Base-by-base conservation (phyloP, 225 moss, liverwort and hornwort species). In the Polytrichum commune region DNA sequence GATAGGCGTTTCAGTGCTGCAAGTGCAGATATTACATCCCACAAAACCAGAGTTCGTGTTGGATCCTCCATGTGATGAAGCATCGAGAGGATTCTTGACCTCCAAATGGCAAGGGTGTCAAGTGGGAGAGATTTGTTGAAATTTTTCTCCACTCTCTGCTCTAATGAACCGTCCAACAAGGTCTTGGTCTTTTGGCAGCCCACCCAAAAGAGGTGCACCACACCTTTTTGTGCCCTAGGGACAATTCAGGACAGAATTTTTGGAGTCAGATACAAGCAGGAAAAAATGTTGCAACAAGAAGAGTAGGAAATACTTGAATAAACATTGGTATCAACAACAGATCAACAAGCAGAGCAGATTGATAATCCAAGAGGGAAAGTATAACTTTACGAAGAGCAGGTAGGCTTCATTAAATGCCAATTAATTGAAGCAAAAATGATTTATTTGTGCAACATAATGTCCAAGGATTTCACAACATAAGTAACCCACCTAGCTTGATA, bases 201-300 rank as follows among this genome's bases (percentile, higher is more conserved):
- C 68, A 89, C 82, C 97, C 97, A 98, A 75, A 91, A 95, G 38
- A 98, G 78, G 70, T 98, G 97, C 27, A 98, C 88, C 56, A 93
- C 91, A 33, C 95, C 97, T 71, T 91, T 95, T 80, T 95, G 98
- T 67, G 89, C 88, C 83, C 95, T 95, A 89, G 54, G 68, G 75
- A 53, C 68, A 74, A 77, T 69, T 74, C 19, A 68, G 56, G 35
- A 53, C 62, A 66, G 27, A 10, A 54, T 25, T 53, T 73, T 53
- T 56, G 65, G 22, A 60, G 24, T 66, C 24, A 33, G 35, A 24
- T 1, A 8, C 22, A 70, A 29, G 27, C 54, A n/a, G n/a, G 19
- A 60, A 24, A 46, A 46, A 16, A 16, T 16, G 13, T 46, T 13
- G 46, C 46, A 46, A 13, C 13, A 46, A 46, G 46, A 46, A 13